A percentile compares a stretch with the other conserved stretches of the same genome.
phyloP scores from a whole-genome alignment of 192 early-diverging fungal genomes.

The Geranomyces michiganensis region DNA sequence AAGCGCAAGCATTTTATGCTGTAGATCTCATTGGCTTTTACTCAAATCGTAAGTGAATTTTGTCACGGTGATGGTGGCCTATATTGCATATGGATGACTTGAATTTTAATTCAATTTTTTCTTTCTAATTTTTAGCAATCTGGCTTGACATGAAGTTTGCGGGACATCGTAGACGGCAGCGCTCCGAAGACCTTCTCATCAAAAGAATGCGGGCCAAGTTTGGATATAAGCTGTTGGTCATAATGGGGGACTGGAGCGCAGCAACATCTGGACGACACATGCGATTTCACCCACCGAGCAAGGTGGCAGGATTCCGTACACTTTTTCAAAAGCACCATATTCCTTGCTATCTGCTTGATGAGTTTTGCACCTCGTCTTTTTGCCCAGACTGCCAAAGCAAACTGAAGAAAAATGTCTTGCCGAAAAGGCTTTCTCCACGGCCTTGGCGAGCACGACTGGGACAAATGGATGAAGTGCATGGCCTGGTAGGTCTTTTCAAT shows the following conservation, averaged over 20 bases:
- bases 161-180: background rate
- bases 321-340: conserved; percentile 18
- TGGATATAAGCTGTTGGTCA: conserved; percentile 19
- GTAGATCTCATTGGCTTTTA: background rate
- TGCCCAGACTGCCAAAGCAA: conserved; percentile 12
- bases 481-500: background rate
- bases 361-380: conserved; percentile 28
- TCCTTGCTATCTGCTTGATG: conserved; percentile 32
- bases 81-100: no score
- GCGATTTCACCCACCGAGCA: conserved; percentile 23
- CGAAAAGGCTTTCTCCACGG: background rate
- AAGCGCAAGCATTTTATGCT: background rate
- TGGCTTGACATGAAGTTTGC: background rate
- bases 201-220: conserved; percentile 15
- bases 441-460: background rate
- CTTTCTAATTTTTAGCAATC: background rate
- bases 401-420: background rate
- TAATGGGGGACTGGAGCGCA: conserved; percentile 23
- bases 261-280: conserved; percentile 2
- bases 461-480: conserved; percentile 3
- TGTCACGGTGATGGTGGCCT: background rate
- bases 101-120: no score
- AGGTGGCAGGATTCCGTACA: conserved; percentile 15
- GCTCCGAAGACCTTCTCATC: background rate
- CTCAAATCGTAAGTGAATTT: background rate